These are phyloP conservation scores for Aplosporella prunicola DNA, from an alignment of 2,329 filamentous ascomycete genomes.

Conservation along the genomic window DNA sequence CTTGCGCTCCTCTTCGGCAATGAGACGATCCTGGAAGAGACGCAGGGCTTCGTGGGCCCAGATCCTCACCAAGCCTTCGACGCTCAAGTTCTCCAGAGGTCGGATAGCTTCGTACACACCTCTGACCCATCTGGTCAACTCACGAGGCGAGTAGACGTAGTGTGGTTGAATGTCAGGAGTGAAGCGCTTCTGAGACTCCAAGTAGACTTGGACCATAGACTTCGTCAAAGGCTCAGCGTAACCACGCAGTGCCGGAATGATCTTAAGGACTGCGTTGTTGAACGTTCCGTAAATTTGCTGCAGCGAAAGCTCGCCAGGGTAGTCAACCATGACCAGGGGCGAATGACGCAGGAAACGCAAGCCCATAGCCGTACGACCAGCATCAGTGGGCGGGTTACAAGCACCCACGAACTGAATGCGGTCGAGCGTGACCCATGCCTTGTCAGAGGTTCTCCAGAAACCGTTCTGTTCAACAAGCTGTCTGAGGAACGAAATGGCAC, in stretches of 20 bases:
- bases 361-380: slow-evolving; percentile 88
- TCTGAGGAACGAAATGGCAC: slow-evolving; percentile 92
- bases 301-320: slow-evolving; percentile 88
- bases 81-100: slow-evolving; percentile 74
- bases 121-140: slow-evolving; percentile 93
- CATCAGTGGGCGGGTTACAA: slow-evolving; percentile 96
- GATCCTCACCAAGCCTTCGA: slow-evolving; percentile 90
- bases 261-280: slow-evolving; percentile 92
- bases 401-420: slow-evolving; percentile 98
- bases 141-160: slow-evolving; percentile 98
- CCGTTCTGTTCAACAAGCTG: slow-evolving; percentile 98
- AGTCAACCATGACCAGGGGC: slow-evolving; percentile 99
- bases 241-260: slow-evolving; percentile 86
- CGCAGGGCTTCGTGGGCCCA: slow-evolving; percentile 97
- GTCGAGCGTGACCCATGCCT: slow-evolving; percentile 94
- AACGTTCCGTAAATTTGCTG: slow-evolving; percentile 98
- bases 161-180: slow-evolving; percentile 96
- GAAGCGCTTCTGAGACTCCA: slow-evolving; percentile 89
- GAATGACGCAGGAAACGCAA: slow-evolving; percentile 91
- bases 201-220: slow-evolving; percentile 94
- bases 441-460: slow-evolving; percentile 97
- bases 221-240: slow-evolving; percentile 91
- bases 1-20: slow-evolving; percentile 82
- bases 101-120: slow-evolving; percentile 95
- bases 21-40: slow-evolving; percentile 93